Evolutionary conservation across 129 eudicot species (phyloP).

Genomic region (Helianthus tuberosus): DNA sequence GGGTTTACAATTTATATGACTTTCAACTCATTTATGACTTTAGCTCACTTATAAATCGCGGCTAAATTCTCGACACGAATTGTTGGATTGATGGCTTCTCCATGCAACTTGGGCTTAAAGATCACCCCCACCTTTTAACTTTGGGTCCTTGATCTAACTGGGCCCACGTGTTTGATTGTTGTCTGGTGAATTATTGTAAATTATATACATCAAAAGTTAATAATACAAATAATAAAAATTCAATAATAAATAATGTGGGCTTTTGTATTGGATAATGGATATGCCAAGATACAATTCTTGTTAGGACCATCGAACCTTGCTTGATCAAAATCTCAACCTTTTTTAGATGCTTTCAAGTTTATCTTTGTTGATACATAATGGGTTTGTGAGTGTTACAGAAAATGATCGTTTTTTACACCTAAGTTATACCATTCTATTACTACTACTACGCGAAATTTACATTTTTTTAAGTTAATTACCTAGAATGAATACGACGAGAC

Average conservation of each 20-base stretch:
- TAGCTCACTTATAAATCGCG: too few relatives aligned
- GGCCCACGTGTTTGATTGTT: slow-evolving; percentile 7
- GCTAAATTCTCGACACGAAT: too few relatives aligned
- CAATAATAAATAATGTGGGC: background rate
- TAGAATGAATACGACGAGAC: too few relatives aligned
- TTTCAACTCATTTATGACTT: too few relatives aligned
- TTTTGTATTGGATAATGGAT: slow-evolving; percentile 24
- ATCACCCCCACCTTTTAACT: background rate
- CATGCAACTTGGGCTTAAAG: background rate
- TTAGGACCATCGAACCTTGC: background rate
- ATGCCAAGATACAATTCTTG: slow-evolving; percentile 32
- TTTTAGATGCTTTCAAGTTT: slow-evolving; percentile 4
- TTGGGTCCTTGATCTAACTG: background rate
- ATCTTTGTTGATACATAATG: too few relatives aligned
- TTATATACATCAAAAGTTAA: background rate
- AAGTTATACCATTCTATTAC: background rate
- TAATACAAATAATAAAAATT: background rate
- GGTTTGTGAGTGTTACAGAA: background rate
- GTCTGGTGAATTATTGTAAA: background rate
- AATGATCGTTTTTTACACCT: background rate
- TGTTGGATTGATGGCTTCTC: too few relatives aligned
- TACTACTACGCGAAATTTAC: background rate
- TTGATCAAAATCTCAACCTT: slow-evolving; percentile 2
- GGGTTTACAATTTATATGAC: too few relatives aligned
- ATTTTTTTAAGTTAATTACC: too few relatives aligned